phyloP scores from a whole-genome alignment of 1,139 yeast genomes.

The Casaregolazyma suthepensis region DNA sequence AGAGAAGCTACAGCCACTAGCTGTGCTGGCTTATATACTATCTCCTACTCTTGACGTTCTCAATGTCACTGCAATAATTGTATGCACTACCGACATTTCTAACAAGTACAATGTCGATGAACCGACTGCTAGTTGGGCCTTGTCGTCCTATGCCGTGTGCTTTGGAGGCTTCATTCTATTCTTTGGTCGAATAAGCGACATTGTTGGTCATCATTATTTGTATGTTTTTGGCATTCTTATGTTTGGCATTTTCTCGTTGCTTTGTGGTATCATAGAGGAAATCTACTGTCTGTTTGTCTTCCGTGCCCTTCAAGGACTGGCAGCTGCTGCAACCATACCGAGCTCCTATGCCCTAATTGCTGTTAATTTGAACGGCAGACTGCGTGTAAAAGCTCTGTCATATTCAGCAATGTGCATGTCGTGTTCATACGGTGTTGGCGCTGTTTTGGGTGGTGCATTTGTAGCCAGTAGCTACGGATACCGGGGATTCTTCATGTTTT shows the following conservation, averaged over 20 bases:
- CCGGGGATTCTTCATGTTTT: slow-evolving; percentile 3
- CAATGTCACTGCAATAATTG: slow-evolving; percentile 2
- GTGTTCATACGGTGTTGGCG: background rate
- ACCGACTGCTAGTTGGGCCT: slow-evolving; percentile 4
- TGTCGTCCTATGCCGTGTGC: slow-evolving; percentile 8
- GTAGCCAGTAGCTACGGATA: background rate
- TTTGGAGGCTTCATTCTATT: slow-evolving; percentile 8
- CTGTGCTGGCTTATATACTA: background rate
- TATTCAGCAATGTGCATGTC: background rate
- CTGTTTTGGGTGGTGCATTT: slow-evolving; percentile 5
- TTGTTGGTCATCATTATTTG: slow-evolving; percentile 5
- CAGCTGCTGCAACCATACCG: slow-evolving; percentile 6
- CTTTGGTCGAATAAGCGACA: slow-evolving; percentile 6
- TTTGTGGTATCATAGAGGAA: background rate
- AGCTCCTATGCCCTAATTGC: slow-evolving; percentile 6
- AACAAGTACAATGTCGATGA: background rate
- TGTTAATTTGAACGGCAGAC: background rate
- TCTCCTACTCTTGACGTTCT: slow-evolving; percentile 3
- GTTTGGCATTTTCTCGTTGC: slow-evolving; percentile 2
- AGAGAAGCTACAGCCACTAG: background rate
- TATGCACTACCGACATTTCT: slow-evolving; percentile 1
- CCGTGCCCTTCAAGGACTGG: slow-evolving; percentile 4
- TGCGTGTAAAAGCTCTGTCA: background rate
- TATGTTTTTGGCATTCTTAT: background rate
- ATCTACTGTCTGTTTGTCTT: background rate